A percentile compares a stretch with the other conserved stretches of the same genome.
Conservation (phyloP, 2,329 filamentous ascomycete genomes). For the Coniella vitis region DNA sequence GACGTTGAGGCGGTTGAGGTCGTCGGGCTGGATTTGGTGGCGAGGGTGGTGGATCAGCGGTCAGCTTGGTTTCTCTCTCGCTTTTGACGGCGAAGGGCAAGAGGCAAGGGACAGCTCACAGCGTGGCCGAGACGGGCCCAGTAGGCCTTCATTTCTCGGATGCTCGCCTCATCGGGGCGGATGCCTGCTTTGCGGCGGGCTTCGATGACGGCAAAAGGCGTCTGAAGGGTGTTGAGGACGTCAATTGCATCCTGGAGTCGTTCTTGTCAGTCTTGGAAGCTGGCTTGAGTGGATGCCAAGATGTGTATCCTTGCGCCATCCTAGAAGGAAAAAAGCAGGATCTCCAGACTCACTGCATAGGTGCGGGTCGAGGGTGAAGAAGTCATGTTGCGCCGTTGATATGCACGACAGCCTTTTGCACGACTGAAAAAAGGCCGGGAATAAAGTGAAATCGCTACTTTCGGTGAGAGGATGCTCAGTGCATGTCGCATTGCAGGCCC, state of each 20-base stretch:
- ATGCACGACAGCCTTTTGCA: neutral
- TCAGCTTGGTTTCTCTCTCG: too few species aligned
- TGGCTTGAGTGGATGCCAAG: neutral
- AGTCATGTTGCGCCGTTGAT: slow-evolving; percentile 9
- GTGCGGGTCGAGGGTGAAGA: slow-evolving; percentile 1
- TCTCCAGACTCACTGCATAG: slow-evolving; percentile 10
- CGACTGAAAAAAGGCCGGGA: neutral
- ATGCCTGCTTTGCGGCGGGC: slow-evolving; percentile 68
- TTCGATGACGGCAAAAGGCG: slow-evolving; percentile 75
- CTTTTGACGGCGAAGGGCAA: neutral
- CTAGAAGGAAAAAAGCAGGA: too few species aligned
- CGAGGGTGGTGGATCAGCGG: neutral
- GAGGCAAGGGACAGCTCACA: slow-evolving; percentile 23
- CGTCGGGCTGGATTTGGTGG: slow-evolving; percentile 28
- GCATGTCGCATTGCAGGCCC: slow-evolving; percentile 14
- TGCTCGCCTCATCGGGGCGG: slow-evolving; percentile 60
- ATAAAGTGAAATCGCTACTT: neutral
- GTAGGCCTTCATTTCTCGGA: slow-evolving; percentile 76
- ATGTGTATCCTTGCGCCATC: neutral
- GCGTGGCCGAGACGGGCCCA: slow-evolving; percentile 72
- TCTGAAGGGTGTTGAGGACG: slow-evolving; percentile 84
- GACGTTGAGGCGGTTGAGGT: slow-evolving; percentile 56
- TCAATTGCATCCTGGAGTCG: slow-evolving; percentile 67
- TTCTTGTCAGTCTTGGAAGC: neutral
- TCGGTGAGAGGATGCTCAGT: neutral